Evolutionary conservation across 2,329 filamentous ascomycete species (phyloP).

Genomic region (Epichloe elymi): DNA sequence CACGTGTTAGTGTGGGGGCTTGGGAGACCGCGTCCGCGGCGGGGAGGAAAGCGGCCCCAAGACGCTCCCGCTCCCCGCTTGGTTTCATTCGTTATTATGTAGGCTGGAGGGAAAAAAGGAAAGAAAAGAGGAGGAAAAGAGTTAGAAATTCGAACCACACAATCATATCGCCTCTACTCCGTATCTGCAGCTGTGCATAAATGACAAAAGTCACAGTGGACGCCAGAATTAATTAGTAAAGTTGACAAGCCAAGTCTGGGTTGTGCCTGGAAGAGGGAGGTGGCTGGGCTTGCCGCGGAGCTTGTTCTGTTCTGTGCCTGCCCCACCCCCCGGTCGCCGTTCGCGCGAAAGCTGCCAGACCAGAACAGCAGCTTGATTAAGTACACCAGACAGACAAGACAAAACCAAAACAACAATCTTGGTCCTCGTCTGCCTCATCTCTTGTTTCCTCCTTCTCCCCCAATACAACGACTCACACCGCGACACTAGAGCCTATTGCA

Average conservation of each 20-base stretch:
- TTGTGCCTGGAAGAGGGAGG: background rate
- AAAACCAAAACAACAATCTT: background rate
- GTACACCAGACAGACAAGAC: background rate
- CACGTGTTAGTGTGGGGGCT: background rate
- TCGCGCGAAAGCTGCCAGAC: background rate
- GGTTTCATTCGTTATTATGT: background rate
- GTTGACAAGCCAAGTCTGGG: too few relatives aligned
- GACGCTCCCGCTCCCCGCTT: too few relatives aligned
- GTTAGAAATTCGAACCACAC: too few relatives aligned
- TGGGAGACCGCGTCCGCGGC: background rate
- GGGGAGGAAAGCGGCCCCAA: too few relatives aligned
- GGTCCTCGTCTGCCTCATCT: background rate
- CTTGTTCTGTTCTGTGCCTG: background rate
- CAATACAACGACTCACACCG: background rate
- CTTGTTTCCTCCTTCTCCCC: background rate
- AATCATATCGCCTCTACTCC: too few relatives aligned
- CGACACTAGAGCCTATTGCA: background rate
- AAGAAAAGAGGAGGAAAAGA: too few relatives aligned
- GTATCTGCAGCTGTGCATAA: too few relatives aligned
- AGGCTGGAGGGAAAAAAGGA: too few relatives aligned
- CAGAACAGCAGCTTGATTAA: background rate
- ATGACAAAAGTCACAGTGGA: too few relatives aligned
- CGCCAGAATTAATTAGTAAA: too few relatives aligned
- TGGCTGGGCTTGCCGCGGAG: background rate
- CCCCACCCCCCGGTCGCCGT: background rate